These are phyloP conservation scores for Populus ilicifolia DNA, from an alignment of 345 rosid genomes.

Conservation along the genomic window DNA sequence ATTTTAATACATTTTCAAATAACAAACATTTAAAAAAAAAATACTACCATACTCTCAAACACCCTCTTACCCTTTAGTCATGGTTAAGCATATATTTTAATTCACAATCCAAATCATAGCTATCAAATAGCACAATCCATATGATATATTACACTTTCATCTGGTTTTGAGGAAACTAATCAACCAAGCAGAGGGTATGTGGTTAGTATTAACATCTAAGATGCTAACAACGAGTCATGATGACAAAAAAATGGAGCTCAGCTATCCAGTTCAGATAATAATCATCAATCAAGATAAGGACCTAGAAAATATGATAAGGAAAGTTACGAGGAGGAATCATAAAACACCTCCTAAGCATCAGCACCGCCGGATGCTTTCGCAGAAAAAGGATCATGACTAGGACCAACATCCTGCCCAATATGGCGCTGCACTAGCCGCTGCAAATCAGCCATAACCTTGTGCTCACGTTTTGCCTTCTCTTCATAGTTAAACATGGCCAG, in stretches of 20 bases:
- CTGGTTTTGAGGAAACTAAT: not conserved
- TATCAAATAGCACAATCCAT: not conserved
- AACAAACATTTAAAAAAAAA: no score
- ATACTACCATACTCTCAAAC: no score
- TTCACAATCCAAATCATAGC: not conserved
- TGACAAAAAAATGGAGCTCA: no score
- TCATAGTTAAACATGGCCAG: conserved; percentile 97
- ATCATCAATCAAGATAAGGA: not conserved
- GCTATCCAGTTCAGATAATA: no score
- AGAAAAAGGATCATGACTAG: conserved; percentile 88
- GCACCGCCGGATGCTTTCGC: conserved; percentile 58
- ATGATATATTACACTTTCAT: not conserved
- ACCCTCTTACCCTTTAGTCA: not conserved
- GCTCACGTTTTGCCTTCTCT: conserved; percentile 95
- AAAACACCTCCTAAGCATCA: conserved; percentile 52
- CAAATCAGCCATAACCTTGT: conserved; percentile 96
- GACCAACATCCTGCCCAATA: conserved; percentile 93
- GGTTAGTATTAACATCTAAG: not conserved
- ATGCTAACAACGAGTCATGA: not conserved
- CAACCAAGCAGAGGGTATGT: not conserved
- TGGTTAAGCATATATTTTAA: not conserved
- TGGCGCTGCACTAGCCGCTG: conserved; percentile 92
- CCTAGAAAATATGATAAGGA: not conserved
- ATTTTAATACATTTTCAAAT: no score
- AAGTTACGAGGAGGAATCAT: not conserved